Base-by-base conservation (phyloP, 768 basidiomycete genomes). In the Hypholoma sublateritium region DNA sequence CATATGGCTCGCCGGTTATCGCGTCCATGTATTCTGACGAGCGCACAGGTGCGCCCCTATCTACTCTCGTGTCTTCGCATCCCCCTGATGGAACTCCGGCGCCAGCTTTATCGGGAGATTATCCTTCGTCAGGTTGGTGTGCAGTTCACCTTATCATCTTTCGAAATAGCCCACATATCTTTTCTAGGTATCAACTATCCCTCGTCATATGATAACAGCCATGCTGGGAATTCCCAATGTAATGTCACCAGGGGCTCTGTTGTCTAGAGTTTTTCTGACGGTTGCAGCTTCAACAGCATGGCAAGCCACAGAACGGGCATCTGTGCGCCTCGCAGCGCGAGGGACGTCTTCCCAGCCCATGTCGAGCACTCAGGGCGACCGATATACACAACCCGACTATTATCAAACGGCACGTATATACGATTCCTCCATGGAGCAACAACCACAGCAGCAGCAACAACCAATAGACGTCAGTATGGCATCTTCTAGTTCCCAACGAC, bases 261-360 rank as follows among this genome's bases (percentile, higher is more conserved):
- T 4, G 49, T 45, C 32, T 50, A 45, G 8, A 37, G 37, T 48
- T 37, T 50, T 49, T 59, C 39, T 59, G 34, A 43, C 42, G 19
- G 19, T 42, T 21, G 46, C 35, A 53, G 46, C 41, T 49, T 44
- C 45, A n/a, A 35, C 51, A 83, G 83, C 69, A 59, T 86, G 77
- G 72, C 85, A 86, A 72, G 55, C 60, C 48, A 63, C 75, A 65
- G 80, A 86, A 63, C 73, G 86, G 57, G 82, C 76, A 54, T 84
- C 84, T 65, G 68, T 85, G 68, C 84, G 84, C 62, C 61, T 87
- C 63, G 80, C 78, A 44, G 83, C 84, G 34, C 82, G 85, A 44
- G 80, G 70, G 45, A 71, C 74, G 25, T 65, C 67, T 14, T 67
- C 70, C 49, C 69, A 75, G 12, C 59, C 61, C 16, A 50, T 59